A percentile compares a stretch with the other conserved stretches of the same genome.
These are phyloP conservation scores for Chlorella ohadii DNA, from an alignment of 139 green algal genomes.

Conservation along the genomic window DNA sequence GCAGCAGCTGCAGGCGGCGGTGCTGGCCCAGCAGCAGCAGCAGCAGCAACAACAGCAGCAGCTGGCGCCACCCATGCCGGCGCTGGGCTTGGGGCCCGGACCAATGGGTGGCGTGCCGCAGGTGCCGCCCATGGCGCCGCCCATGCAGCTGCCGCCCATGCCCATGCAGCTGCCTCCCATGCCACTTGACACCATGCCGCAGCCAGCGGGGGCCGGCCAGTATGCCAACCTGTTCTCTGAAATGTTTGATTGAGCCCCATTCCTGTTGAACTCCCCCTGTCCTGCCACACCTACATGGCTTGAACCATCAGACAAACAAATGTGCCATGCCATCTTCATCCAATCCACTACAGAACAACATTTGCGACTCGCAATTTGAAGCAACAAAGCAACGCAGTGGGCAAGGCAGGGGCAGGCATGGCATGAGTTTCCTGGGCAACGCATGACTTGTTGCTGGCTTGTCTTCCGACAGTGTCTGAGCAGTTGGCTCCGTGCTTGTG, in stretches of 20 bases:
- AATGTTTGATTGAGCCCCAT: conserved; percentile 20
- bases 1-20: neutral
- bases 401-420: too few relatives aligned
- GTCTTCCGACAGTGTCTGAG: too few relatives aligned
- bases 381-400: too few relatives aligned
- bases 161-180: neutral
- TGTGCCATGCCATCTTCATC: too few relatives aligned
- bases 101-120: neutral
- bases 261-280: too few relatives aligned
- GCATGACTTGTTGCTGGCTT: too few relatives aligned
- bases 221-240: conserved; percentile 27
- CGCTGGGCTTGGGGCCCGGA: neutral
- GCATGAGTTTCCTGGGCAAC: too few relatives aligned
- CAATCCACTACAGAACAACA: too few relatives aligned
- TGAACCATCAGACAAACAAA: too few relatives aligned
- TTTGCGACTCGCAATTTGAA: too few relatives aligned
- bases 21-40: neutral
- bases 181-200: neutral
- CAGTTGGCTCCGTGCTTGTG: too few relatives aligned
- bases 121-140: neutral
- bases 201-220: neutral
- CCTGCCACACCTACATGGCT: too few relatives aligned
- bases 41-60: neutral
- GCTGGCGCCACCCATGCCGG: neutral
- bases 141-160: conserved; percentile 7